Conservation (phyloP, 371 early-diverging fungal genomes). For the Mucor indicus region DNA sequence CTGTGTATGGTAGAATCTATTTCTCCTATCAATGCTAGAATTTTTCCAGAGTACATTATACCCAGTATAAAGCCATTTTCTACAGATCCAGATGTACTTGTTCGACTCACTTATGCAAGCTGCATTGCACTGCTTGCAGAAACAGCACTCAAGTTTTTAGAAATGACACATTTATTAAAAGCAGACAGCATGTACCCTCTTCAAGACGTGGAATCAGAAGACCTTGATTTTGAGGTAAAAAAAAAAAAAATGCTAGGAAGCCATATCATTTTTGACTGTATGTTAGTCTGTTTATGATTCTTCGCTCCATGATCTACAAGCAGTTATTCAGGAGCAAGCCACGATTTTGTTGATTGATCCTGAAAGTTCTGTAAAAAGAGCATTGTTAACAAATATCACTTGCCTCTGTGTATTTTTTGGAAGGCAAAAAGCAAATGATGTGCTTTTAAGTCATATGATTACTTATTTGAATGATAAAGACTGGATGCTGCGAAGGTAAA, state of each 20-base stretch:
- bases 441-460: slow-evolving; percentile 87
- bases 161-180: slow-evolving; percentile 67
- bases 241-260: background rate
- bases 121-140: slow-evolving; percentile 81
- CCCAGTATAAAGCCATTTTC: slow-evolving; percentile 71
- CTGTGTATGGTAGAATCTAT: slow-evolving; percentile 75
- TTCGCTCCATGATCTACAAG: slow-evolving; percentile 69
- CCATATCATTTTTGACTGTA: background rate
- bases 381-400: slow-evolving; percentile 71
- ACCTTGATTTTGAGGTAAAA: slow-evolving; percentile 55
- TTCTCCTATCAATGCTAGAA: slow-evolving; percentile 76
- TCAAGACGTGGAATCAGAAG: slow-evolving; percentile 57
- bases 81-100: slow-evolving; percentile 72
- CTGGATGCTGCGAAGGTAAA: slow-evolving; percentile 85
- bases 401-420: slow-evolving; percentile 85
- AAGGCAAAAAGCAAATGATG: slow-evolving; percentile 79
- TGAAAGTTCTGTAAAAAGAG: slow-evolving; percentile 73
- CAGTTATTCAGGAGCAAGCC: slow-evolving; percentile 71
- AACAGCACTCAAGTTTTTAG: slow-evolving; percentile 70
- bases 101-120: slow-evolving; percentile 79
- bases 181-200: slow-evolving; percentile 52
- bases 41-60: slow-evolving; percentile 89
- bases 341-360: slow-evolving; percentile 67
- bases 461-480: slow-evolving; percentile 93
- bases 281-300: slow-evolving; percentile 71